Percentiles rank a stretch among this genome's conserved stretches.
These are phyloP conservation scores for Kodamaea plutei DNA, from an alignment of 1,139 yeast genomes.

Conservation along the genomic window DNA sequence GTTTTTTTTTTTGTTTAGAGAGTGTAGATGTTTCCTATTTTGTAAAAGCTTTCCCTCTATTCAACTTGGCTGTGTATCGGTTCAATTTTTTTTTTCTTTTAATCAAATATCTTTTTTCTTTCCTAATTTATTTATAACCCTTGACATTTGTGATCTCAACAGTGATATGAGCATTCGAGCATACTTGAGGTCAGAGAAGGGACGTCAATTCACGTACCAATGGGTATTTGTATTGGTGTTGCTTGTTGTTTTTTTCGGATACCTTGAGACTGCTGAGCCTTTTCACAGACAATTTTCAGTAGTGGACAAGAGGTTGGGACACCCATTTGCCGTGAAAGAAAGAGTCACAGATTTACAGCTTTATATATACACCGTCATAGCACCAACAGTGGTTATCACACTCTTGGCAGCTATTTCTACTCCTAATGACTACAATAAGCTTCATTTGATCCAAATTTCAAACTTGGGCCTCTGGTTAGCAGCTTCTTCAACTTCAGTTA, in stretches of 20 bases:
- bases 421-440: constrained; percentile 11
- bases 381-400: constrained; percentile 14
- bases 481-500: constrained; percentile 30
- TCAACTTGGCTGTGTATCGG: constrained; percentile 1
- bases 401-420: constrained; percentile 11
- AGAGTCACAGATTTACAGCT: constrained; percentile 18
- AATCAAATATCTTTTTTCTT: too few species aligned
- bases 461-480: constrained; percentile 15
- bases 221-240: constrained; percentile 17
- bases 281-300: constrained; percentile 17
- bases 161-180: constrained; percentile 7
- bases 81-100: background rate
- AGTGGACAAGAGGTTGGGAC: constrained; percentile 15
- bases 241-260: constrained; percentile 13
- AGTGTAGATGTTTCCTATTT: too few species aligned
- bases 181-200: constrained; percentile 12
- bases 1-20: too few species aligned
- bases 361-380: constrained; percentile 13
- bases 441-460: constrained; percentile 18
- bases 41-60: constrained; percentile 1
- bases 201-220: constrained; percentile 14
- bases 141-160: too few species aligned
- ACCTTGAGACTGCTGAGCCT: constrained; percentile 21
- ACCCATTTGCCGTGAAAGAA: constrained; percentile 19
- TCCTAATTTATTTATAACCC: too few species aligned